Percentiles rank a stretch among this genome's conserved stretches.
phyloP scores from a whole-genome alignment of 148 eudicot species.

The Persicaria maculosa region DNA sequence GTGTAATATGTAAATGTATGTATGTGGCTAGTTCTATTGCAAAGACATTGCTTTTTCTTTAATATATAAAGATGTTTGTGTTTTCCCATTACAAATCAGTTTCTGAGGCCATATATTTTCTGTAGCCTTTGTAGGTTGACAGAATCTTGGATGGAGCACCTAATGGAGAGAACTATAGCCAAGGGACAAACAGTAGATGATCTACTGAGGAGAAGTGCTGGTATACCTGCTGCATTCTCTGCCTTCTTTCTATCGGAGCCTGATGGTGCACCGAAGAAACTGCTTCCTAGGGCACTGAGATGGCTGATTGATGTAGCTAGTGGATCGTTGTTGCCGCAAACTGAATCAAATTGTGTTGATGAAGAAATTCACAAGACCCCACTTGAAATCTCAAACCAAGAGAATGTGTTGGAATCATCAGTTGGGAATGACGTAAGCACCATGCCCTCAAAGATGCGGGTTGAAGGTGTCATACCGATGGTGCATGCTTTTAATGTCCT shows the following conservation, averaged over 20 bases:
- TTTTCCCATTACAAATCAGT: background rate
- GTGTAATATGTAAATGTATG: background rate
- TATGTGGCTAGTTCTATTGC: too few relatives aligned
- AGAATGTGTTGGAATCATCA: constrained; percentile 8
- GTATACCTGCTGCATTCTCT: constrained; percentile 95
- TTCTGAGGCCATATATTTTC: constrained; percentile 17
- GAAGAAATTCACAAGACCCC: constrained; percentile 11
- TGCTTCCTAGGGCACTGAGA: constrained; percentile 78
- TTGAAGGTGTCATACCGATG: constrained; percentile 91
- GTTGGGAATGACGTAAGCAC: constrained; percentile 23
- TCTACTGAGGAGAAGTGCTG: constrained; percentile 95
- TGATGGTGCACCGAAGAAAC: constrained; percentile 88
- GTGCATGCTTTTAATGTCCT: constrained; percentile 98
- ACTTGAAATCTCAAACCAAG: constrained; percentile 23
- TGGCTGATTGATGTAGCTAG: constrained; percentile 81
- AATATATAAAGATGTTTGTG: background rate
- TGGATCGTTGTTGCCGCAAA: constrained; percentile 42
- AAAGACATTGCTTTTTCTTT: background rate
- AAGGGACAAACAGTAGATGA: constrained; percentile 98
- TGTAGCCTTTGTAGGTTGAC: constrained; percentile 82
- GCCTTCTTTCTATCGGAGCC: constrained; percentile 97
- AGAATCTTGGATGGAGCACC: constrained; percentile 96
- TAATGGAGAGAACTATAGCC: constrained; percentile 86
- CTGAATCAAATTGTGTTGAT: constrained; percentile 18
- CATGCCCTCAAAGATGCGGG: constrained; percentile 64